phyloP scores from a whole-genome alignment of 1,284 basidiomycete genomes.

The Ustilago xerochloae region DNA sequence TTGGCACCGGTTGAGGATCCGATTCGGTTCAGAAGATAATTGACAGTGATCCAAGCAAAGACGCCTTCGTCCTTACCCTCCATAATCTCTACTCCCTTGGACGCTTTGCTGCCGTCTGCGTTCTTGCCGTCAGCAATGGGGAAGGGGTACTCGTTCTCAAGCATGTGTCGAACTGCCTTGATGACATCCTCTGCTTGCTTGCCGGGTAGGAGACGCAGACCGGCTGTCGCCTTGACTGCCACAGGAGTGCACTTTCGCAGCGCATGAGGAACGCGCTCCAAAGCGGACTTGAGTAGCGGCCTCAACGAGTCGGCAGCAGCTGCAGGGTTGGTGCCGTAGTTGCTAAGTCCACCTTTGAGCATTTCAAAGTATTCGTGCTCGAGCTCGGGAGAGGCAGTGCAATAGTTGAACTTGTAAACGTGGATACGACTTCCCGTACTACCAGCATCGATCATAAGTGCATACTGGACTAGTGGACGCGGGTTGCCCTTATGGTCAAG shows the following conservation, averaged over 20 bases:
- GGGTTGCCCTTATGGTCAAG: conserved; percentile 49
- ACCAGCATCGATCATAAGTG: conserved; percentile 97
- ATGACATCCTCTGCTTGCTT: conserved; percentile 80
- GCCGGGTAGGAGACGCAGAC: conserved; percentile 80
- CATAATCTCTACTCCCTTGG: conserved; percentile 74
- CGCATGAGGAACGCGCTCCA: conserved; percentile 78
- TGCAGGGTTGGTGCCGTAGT: conserved; percentile 73
- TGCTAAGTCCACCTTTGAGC: conserved; percentile 83
- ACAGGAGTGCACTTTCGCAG: conserved; percentile 84
- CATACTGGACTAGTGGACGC: conserved; percentile 77
- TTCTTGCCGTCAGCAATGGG: conserved; percentile 62
- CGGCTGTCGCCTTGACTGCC: conserved; percentile 94
- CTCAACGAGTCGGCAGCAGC: conserved; percentile 85
- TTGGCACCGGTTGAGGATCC: conserved; percentile 68
- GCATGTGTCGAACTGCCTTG: conserved; percentile 77
- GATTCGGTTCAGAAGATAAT: conserved; percentile 74
- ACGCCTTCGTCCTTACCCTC: conserved; percentile 92
- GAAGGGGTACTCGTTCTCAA: conserved; percentile 81
- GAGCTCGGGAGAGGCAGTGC: conserved; percentile 73
- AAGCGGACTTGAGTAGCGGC: conserved; percentile 81
- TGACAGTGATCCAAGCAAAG: conserved; percentile 97
- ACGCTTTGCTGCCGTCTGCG: conserved; percentile 18
- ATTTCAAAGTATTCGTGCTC: conserved; percentile 94
- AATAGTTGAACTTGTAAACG: conserved; percentile 79
- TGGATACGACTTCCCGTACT: conserved; percentile 97